Evolutionary conservation across 2,329 filamentous ascomycete genomes (phyloP).

Genomic region (Raffaelea ambrosiae): DNA sequence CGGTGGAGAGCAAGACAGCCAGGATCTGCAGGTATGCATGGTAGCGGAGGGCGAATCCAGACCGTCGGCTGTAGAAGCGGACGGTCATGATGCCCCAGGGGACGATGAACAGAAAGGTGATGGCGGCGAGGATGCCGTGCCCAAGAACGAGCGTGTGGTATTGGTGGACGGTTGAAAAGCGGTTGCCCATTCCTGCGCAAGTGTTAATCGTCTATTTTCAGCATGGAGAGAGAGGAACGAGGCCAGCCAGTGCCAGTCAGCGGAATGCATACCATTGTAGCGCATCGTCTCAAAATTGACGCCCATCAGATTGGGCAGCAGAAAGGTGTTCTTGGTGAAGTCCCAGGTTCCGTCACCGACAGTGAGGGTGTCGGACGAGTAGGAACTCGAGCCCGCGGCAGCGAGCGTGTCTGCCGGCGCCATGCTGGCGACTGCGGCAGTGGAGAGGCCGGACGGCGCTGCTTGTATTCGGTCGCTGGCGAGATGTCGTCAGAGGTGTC

Average conservation of each 20-base stretch:
- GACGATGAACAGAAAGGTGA: constrained; percentile 67
- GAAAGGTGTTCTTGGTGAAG: constrained; percentile 64
- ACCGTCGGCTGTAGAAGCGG: constrained; percentile 58
- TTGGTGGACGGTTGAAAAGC: constrained; percentile 58
- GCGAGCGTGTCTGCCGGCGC: constrained; percentile 54
- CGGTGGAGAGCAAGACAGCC: constrained; percentile 58
- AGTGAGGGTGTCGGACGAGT: constrained; percentile 63
- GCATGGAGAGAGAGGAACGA: neutral
- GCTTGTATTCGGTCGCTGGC: no score
- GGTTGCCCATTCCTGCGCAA: constrained; percentile 68
- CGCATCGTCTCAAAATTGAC: constrained; percentile 74
- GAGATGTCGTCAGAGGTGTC: no score
- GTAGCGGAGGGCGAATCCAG: constrained; percentile 53
- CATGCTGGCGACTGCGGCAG: constrained; percentile 41
- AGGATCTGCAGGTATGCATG: constrained; percentile 70
- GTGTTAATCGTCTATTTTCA: neutral
- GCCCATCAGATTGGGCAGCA: constrained; percentile 68
- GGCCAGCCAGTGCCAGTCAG: neutral
- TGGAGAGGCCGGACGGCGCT: neutral
- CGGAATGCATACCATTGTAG: constrained; percentile 60
- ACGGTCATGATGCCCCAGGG: constrained; percentile 66
- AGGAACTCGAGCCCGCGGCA: constrained; percentile 62
- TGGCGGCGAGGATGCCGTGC: constrained; percentile 63
- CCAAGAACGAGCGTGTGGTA: constrained; percentile 64
- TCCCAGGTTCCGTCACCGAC: constrained; percentile 84